Base-by-base conservation (phyloP, 768 basidiomycete species). In the Amanita fuliginea region DNA sequence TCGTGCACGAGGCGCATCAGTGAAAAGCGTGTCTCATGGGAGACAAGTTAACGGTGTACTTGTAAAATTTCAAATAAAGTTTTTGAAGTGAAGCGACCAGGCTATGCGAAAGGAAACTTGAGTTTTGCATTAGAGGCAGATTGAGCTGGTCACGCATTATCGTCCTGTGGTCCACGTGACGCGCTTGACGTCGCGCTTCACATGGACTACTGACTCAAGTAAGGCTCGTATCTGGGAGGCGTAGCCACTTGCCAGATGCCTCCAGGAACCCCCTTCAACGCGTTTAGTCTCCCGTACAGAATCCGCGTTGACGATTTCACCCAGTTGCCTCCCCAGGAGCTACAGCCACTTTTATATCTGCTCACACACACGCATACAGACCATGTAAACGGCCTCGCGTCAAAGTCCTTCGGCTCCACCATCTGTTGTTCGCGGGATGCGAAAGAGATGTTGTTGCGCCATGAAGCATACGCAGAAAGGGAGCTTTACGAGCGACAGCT, bases 361-460 rank as follows among this genome's bases (percentile, higher is more conserved):
- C 75, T 96, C 47, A 81, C 85, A 0, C 92, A 96, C 60, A 87
- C 91, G 0, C 94, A 95, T 65, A 75, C 91, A 0, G 93, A 95
- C 64, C 93, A 96, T 59, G 73, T 91, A 46, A 66, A 65, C 37
- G 92, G 94, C 3, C 73, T 96, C 22, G 73, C 80, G 16, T 76
- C 86, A 19, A 78, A 80, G 51, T 82, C 80, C 0, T 93, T 94
- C 59, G 79, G 76, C 2, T 77, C 79, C 37, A 70, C 67, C 2
- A 78, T 96, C 7, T 64, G 87, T 49, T 94, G 91, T 64, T 90
- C 92, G 0, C 64, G 69, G 4, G 86, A 92, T 61, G 83, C 93
- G 14, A 94, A 92, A 64, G 73, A 83, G 51, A 91, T 96, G 82
- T 68, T 97, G 2, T 65, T 94, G 34, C 71, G 75, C 47, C 81